A percentile compares a stretch with the other conserved stretches of the same genome.
phyloP scores from a whole-genome alignment of 192 early-diverging fungal species.

The Rhizoclosmatium sp. region DNA sequence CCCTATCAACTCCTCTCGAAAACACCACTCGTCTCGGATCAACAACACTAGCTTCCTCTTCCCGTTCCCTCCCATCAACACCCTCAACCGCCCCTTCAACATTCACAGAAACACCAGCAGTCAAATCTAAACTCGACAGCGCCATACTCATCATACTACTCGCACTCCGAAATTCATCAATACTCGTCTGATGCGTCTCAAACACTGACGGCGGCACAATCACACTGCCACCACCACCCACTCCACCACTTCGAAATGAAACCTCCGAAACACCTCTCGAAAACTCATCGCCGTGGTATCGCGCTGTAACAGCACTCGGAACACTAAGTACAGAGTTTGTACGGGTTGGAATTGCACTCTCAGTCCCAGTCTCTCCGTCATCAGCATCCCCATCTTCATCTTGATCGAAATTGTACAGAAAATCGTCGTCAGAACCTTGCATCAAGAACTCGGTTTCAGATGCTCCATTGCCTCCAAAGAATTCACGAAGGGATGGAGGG shows the following conservation, averaged over 20 bases:
- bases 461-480: conserved; percentile 3
- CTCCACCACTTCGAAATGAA: not conserved
- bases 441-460: conserved; percentile 4
- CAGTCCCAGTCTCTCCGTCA: not conserved
- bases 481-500: conserved; percentile 15
- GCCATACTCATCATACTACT: conserved; percentile 19
- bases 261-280: not conserved
- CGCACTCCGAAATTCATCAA: conserved; percentile 10
- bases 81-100: not conserved
- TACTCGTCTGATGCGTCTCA: not conserved
- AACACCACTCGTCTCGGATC: not conserved
- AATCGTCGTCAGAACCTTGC: not conserved
- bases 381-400: not conserved
- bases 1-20: not conserved
- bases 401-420: conserved; percentile 10
- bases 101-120: not conserved
- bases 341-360: not conserved
- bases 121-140: conserved; percentile 13
- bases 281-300: not conserved
- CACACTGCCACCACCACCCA: not conserved
- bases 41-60: not conserved
- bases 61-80: not conserved
- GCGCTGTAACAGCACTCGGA: not conserved
- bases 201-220: conserved; percentile 1
- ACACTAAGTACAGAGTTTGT: not conserved